A percentile compares a stretch with the other conserved stretches of the same genome.
Evolutionary conservation across 371 early-diverging fungal species (phyloP).

Genomic region (Rhizopus microsporus): DNA sequence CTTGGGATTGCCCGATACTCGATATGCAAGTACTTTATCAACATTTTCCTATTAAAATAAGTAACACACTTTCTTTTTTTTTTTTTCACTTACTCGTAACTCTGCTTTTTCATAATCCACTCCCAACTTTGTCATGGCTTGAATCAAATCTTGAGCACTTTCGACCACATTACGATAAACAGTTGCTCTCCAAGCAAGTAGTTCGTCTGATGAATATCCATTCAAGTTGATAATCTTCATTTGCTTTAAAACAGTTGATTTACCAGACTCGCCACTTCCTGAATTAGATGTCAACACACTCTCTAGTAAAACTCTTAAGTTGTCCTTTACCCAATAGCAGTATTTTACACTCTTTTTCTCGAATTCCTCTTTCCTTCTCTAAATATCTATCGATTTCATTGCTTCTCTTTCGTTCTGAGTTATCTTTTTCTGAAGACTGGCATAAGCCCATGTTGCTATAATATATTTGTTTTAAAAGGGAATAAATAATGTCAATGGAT

Average conservation of each 20-base stretch:
- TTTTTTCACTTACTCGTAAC: not conserved
- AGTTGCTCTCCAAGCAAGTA: slow-evolving; percentile 67
- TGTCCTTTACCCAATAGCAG: slow-evolving; percentile 61
- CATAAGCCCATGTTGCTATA: slow-evolving; percentile 59
- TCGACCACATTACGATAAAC: slow-evolving; percentile 82
- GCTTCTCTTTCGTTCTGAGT: slow-evolving; percentile 54
- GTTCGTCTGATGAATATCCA: slow-evolving; percentile 82
- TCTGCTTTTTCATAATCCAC: slow-evolving; percentile 5
- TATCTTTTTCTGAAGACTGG: slow-evolving; percentile 64
- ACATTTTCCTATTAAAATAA: slow-evolving; percentile 3
- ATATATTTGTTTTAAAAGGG: slow-evolving; percentile 2
- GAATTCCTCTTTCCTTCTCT: slow-evolving; percentile 55
- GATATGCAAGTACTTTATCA: slow-evolving; percentile 19
- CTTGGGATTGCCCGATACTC: slow-evolving; percentile 31
- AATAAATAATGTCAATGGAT: not conserved
- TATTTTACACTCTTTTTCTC: slow-evolving; percentile 71
- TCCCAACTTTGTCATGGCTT: slow-evolving; percentile 50
- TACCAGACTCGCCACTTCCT: slow-evolving; percentile 91
- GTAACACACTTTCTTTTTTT: not conserved
- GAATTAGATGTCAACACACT: not conserved
- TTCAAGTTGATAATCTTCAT: slow-evolving; percentile 92
- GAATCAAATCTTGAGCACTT: slow-evolving; percentile 64
- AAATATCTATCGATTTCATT: slow-evolving; percentile 65
- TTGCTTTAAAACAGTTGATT: slow-evolving; percentile 91
- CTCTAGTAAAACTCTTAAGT: not conserved